These are phyloP conservation scores for Phragmites australis DNA, from an alignment of 176 grass and related monocot species.

Conservation along the genomic window DNA sequence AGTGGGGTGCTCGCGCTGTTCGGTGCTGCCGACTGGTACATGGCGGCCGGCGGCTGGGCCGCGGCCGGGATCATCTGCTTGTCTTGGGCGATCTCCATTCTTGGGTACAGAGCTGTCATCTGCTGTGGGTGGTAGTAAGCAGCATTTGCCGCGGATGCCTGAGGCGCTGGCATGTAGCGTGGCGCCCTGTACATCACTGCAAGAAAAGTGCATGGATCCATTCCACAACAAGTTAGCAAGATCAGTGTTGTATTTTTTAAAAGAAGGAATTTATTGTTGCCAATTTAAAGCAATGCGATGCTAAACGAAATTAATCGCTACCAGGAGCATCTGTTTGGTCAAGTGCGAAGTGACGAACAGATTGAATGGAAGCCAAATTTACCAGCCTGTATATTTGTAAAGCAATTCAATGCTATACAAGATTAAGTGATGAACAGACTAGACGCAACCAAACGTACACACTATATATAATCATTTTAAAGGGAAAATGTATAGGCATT, in stretches of 20 bases:
- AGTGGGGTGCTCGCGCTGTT: neutral
- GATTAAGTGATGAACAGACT: neutral
- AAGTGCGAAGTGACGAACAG: neutral
- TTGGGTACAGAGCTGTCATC: slow-evolving; percentile 6
- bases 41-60: neutral
- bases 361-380: neutral
- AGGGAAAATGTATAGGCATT: neutral
- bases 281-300: neutral
- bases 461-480: neutral
- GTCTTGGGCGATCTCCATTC: slow-evolving; percentile 2
- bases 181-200: slow-evolving; percentile 41
- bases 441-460: neutral
- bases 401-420: neutral
- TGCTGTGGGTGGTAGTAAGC: slow-evolving; percentile 25
- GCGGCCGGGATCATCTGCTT: neutral
- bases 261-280: neutral
- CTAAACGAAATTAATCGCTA: neutral
- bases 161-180: slow-evolving; percentile 30
- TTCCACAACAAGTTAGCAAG: neutral
- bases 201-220: neutral
- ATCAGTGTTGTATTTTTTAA: neutral
- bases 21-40: slow-evolving; percentile 19
- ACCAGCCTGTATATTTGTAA: neutral
- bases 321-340: neutral
- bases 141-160: neutral